phyloP scores from a whole-genome alignment of 2,329 filamentous ascomycete species.

The Corinectria fuckeliana region DNA sequence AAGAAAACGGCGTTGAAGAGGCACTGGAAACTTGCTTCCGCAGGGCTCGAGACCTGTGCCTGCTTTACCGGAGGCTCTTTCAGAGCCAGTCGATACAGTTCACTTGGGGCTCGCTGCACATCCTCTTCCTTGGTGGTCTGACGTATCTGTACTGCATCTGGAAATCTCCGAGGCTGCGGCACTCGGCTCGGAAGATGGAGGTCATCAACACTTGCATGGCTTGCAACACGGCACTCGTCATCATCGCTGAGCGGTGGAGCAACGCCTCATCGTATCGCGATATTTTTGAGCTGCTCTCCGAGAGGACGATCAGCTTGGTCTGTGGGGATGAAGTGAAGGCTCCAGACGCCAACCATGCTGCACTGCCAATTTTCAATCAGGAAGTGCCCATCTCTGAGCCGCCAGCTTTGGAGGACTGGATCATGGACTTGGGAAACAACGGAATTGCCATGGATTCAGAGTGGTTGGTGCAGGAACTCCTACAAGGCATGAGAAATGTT shows the following conservation, averaged over 20 bases:
- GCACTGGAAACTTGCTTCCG: conserved; percentile 19
- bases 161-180: conserved; percentile 24
- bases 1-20: conserved; percentile 23
- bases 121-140: conserved; percentile 44
- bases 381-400: conserved; percentile 10
- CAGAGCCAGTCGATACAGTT: conserved; percentile 31
- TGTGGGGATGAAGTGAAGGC: conserved; percentile 16
- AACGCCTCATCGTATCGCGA: conserved; percentile 42
- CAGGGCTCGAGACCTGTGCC: conserved; percentile 40
- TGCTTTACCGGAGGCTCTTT: conserved; percentile 44
- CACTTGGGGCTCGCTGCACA: conserved; percentile 45
- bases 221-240: conserved; percentile 43
- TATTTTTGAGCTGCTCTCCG: conserved; percentile 41
- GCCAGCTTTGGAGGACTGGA: conserved; percentile 20
- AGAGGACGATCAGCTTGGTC: conserved; percentile 38
- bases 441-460: conserved; percentile 21
- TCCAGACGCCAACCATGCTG: neutral
- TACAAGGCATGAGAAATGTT: conserved; percentile 22
- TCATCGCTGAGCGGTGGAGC: conserved; percentile 46
- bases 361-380: neutral
- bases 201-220: conserved; percentile 44
- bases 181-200: conserved; percentile 21
- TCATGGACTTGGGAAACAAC: conserved; percentile 13
- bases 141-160: conserved; percentile 45
- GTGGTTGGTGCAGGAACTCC: conserved; percentile 25